Conservation (phyloP, 2,329 filamentous ascomycete species). For the Ceratocystis huliohia region DNA sequence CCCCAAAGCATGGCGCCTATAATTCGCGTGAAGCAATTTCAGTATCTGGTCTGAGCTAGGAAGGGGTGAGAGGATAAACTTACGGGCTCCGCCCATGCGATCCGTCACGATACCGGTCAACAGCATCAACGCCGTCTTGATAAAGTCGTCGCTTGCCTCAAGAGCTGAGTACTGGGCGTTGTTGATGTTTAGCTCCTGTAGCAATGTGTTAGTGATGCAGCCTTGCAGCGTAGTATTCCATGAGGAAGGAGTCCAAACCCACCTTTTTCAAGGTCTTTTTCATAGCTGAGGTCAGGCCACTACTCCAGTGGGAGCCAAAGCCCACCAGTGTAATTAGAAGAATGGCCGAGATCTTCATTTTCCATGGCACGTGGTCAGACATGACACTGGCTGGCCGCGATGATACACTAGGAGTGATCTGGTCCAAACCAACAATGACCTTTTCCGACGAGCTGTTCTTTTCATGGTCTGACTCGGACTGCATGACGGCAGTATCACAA, state of each 20-base stretch:
- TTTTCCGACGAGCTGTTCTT: slow-evolving; percentile 6
- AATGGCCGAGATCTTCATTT: slow-evolving; percentile 31
- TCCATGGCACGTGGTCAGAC: slow-evolving; percentile 23
- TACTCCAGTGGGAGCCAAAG: slow-evolving; percentile 48
- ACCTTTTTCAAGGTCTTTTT: slow-evolving; percentile 48
- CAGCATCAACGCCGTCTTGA: slow-evolving; percentile 44
- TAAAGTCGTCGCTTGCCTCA: slow-evolving; percentile 49
- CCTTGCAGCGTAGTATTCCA: background rate
- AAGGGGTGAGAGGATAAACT: slow-evolving; percentile 15
- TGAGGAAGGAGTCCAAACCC: background rate
- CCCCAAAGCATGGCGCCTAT: slow-evolving; percentile 44
- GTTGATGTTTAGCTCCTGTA: slow-evolving; percentile 41
- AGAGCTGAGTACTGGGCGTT: slow-evolving; percentile 48
- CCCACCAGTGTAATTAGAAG: slow-evolving; percentile 42
- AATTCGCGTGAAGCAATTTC: background rate
- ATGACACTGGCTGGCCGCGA: slow-evolving; percentile 10
- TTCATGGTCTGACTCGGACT: slow-evolving; percentile 6
- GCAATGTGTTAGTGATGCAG: background rate
- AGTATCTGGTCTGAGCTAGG: background rate
- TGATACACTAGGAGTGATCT: background rate
- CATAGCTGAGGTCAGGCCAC: slow-evolving; percentile 47
- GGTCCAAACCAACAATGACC: background rate
- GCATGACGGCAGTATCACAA: background rate
- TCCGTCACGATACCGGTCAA: slow-evolving; percentile 44
- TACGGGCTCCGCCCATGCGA: slow-evolving; percentile 43